Evolutionary conservation across 2,329 filamentous ascomycete genomes (phyloP), one percentile per base, ranked within the genome.

Genomic region (Aureobasidium sp.): DNA sequence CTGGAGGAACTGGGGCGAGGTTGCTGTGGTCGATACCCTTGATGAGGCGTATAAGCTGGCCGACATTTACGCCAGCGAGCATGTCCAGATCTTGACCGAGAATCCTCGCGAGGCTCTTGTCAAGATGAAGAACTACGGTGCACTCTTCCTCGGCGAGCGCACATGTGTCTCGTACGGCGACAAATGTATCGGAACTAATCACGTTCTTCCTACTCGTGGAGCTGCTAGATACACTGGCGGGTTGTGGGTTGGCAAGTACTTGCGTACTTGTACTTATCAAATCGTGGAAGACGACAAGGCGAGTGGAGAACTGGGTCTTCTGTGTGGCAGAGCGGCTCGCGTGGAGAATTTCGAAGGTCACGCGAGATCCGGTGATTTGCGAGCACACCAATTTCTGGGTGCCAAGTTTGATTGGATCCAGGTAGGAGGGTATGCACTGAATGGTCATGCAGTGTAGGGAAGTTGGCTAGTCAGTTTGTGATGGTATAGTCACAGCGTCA

Each of bases 101-200:
- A 69, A 73, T 0, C 80, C 80, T 0, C 69, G 80, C 0, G 77
- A 80, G 12, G 81, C 80, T 0, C 65, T 83, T 10, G 71, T 73
- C 3, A 82, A 80, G 67, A 82, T 83, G 80, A 73, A 65, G 1
- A 76, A 81, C 56, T 82, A 81, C 53, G 81, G 80, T 0, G 72
- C 80, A 0, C 61, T 83, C 7, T 82, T 82, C 69, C 67, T 82
- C 24, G 80, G 81, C 0, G 76, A 80, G 61, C 79, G 75, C 65
- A 82, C 81, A 0, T 82, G 80, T 65, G 80, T 83, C 1, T 78
- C 76, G 0, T 82, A 81, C 59, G 81, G 81, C 15, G 81, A 83
- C 65, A 82, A 82, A 77, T 78, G 77, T 39, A 83, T 83, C 63
- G 81, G 80, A 1, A 83, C 81, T 2, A 83, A 82, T 66, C 81